Evolutionary conservation across 2,329 filamentous ascomycete species (phyloP), one percentile per base, ranked within the genome.

Genomic region (Fusarium sp.): DNA sequence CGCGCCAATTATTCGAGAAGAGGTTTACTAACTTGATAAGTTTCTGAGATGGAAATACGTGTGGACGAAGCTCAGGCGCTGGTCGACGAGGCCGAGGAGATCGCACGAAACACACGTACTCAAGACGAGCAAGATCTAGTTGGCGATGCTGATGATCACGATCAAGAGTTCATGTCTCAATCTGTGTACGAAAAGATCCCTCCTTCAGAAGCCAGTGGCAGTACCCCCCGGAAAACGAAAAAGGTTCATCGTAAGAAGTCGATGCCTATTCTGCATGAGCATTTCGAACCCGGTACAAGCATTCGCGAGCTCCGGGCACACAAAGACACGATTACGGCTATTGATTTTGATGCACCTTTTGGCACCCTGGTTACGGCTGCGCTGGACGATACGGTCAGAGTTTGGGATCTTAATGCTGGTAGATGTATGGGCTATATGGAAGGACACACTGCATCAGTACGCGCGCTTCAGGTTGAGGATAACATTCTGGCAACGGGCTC

Each of bases 291-390:
- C 5, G 96, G 96, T 18, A 94, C 93, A 34, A 89, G 88, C 75
- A 97, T 99, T 75, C 92, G 92, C 72, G 93, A 98, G 78, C 87
- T 98, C 58, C 91, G 93, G 72, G 94, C 95, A 3, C 96, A 99
- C 79, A 90, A 89, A 53, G 96, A 99, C 77, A 88, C 87, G 60
- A 92, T 99, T 66, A 97, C 95, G 1, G 92, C 95, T 9, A 79
- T 99, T 65, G 96, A 98, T 81, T 99, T 99, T 79, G 96, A 99
- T 78, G 92, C 92, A n/a, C 96, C 96, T 0, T 98, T 98, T 79
- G 96, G 96, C 17, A 97, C 94, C 20, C 90, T 98, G 88, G 94
- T 98, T 7, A 95, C 94, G 9, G 92, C 96, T 11, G 93, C 95
- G 11, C 83, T 98, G 75, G 96, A 99, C 78, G 96, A 99, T 78